phyloP scores from a whole-genome alignment of 257 asterid genomes.

The Eucommia ulmoides region DNA sequence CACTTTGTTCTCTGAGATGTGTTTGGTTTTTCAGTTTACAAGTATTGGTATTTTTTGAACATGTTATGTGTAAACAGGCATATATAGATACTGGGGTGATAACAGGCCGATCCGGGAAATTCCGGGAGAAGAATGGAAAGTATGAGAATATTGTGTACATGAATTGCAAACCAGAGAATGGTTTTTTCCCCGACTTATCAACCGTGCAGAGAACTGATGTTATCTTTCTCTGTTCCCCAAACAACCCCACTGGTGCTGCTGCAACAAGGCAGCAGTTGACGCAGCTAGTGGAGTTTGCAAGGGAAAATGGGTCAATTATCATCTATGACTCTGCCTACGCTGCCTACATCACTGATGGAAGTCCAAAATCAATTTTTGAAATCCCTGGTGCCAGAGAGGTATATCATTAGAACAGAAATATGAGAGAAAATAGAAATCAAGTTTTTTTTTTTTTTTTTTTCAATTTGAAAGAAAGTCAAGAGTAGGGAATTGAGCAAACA shows the following conservation, averaged over 20 bases:
- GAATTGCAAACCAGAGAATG: not conserved
- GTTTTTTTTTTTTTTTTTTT: too few relatives aligned
- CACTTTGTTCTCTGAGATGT: not conserved
- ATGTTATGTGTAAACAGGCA: not conserved
- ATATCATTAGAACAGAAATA: too few relatives aligned
- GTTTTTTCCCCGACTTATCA: slow-evolving; percentile 2
- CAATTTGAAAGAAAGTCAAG: too few relatives aligned
- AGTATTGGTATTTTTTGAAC: not conserved
- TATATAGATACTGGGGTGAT: not conserved
- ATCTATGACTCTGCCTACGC: not conserved
- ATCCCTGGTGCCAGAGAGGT: slow-evolving; percentile 1
- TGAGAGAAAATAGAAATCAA: too few relatives aligned
- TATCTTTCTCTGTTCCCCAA: not conserved
- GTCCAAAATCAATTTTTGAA: slow-evolving; percentile 2
- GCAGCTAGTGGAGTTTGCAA: slow-evolving; percentile 3
- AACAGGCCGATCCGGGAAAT: not conserved
- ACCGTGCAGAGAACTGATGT: not conserved
- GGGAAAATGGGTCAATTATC: not conserved
- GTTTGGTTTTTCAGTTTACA: not conserved
- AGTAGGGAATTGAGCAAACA: too few relatives aligned
- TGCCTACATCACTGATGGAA: slow-evolving; percentile 1
- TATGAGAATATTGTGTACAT: not conserved
- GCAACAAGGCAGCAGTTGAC: not conserved
- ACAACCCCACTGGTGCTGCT: not conserved
- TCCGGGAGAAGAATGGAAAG: not conserved